phyloP scores from a whole-genome alignment of 2,329 filamentous ascomycete species.

The Arthrobotrys megalospora region DNA sequence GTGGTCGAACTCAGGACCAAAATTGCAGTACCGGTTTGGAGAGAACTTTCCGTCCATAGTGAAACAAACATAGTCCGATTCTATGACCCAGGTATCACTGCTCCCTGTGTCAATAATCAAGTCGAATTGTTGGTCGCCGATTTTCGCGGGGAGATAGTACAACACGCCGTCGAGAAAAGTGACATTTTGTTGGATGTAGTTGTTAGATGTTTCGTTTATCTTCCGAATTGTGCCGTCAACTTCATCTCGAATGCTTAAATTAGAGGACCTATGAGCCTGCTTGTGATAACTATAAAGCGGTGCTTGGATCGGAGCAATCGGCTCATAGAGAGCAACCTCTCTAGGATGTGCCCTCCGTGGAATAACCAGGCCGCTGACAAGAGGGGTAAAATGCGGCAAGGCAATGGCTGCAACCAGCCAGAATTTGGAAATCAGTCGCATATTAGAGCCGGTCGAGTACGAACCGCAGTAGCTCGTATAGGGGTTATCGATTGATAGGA shows the following conservation, averaged over 20 bases:
- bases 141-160: slow-evolving; percentile 32
- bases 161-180: background rate
- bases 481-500: no score
- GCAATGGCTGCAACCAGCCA: slow-evolving; percentile 13
- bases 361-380: slow-evolving; percentile 10
- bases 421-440: slow-evolving; percentile 12
- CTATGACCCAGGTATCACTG: slow-evolving; percentile 50
- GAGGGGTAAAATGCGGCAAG: slow-evolving; percentile 11
- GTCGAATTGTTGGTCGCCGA: slow-evolving; percentile 36
- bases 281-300: slow-evolving; percentile 15
- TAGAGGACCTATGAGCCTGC: background rate
- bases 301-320: slow-evolving; percentile 40
- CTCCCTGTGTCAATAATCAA: slow-evolving; percentile 49
- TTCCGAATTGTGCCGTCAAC: background rate
- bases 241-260: background rate
- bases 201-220: background rate
- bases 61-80: slow-evolving; percentile 16
- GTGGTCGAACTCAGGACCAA: slow-evolving; percentile 30
- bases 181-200: background rate
- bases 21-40: background rate
- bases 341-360: slow-evolving; percentile 27
- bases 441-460: slow-evolving; percentile 15
- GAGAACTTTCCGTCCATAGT: background rate
- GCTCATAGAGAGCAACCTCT: slow-evolving; percentile 11
- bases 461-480: background rate